A percentile compares a stretch with the other conserved stretches of the same genome.
Conservation (phyloP, 148 eudicot species). For the Fagopyrum tataricum region DNA sequence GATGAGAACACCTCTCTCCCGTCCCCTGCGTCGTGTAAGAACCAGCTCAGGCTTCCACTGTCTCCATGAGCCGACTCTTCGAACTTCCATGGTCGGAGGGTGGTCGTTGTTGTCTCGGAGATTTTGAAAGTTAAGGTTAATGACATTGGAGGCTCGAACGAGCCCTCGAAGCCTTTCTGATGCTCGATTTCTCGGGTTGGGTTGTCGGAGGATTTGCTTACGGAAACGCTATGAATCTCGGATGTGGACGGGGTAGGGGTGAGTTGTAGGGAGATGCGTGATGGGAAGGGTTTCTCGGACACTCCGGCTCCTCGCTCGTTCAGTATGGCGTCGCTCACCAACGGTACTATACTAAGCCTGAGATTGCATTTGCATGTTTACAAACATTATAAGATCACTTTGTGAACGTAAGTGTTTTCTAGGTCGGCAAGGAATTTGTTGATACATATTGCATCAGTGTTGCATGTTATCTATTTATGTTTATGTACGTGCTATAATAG, state of each 20-base stretch:
- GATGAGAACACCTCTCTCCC: constrained; percentile 82
- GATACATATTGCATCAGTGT: too few relatives aligned
- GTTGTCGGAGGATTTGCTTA: constrained; percentile 74
- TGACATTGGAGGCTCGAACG: constrained; percentile 44
- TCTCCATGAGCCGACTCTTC: constrained; percentile 69
- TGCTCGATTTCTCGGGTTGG: constrained; percentile 46
- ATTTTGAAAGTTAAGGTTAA: constrained; percentile 33
- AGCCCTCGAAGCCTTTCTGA: constrained; percentile 51
- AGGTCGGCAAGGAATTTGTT: too few relatives aligned
- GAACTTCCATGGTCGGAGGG: constrained; percentile 80
- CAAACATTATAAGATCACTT: too few relatives aligned
- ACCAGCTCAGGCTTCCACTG: constrained; percentile 67
- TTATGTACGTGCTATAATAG: not conserved
- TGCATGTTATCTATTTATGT: too few relatives aligned
- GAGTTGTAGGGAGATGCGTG: constrained; percentile 61
- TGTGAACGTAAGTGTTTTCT: too few relatives aligned
- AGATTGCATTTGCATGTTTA: not conserved
- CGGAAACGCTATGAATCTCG: constrained; percentile 56
- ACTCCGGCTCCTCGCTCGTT: constrained; percentile 67
- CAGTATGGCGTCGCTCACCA: constrained; percentile 48
- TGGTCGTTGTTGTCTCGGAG: constrained; percentile 45
- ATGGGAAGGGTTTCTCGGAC: constrained; percentile 88
- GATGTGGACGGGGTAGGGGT: constrained; percentile 46
- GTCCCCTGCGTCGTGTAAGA: constrained; percentile 47
- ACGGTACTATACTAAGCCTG: constrained; percentile 67